A percentile compares a stretch with the other conserved stretches of the same genome.
These are phyloP conservation scores for Vickermania ingenoplastis DNA, from an alignment of 208 protist species.

Conservation along the genomic window DNA sequence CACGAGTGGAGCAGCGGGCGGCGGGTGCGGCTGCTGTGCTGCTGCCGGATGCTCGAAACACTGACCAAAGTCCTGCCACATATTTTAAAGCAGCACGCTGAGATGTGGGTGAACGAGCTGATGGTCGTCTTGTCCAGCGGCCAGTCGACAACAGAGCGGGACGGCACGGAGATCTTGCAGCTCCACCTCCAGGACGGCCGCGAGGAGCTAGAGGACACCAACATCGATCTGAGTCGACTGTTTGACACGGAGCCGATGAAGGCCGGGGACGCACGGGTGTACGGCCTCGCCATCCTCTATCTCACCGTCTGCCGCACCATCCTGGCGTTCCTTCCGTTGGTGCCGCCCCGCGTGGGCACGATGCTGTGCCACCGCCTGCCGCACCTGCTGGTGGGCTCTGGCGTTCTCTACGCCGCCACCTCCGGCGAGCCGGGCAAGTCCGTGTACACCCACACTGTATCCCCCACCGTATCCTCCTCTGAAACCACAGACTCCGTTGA, in stretches of 20 bases:
- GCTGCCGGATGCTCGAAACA: constrained; percentile 50
- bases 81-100: constrained; percentile 45
- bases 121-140: constrained; percentile 31
- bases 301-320: neutral
- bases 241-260: neutral
- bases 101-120: constrained; percentile 46
- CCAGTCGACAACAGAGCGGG: constrained; percentile 4
- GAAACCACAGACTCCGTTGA: neutral
- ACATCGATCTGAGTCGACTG: neutral
- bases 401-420: neutral
- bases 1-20: constrained; percentile 29
- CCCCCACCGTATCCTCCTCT: neutral
- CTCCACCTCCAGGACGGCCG: neutral
- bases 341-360: neutral
- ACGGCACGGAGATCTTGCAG: neutral
- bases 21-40: constrained; percentile 24
- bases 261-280: neutral
- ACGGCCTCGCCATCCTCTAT: neutral
- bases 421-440: neutral
- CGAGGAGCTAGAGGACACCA: neutral
- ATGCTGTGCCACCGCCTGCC: neutral
- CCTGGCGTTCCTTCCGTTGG: neutral
- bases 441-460: neutral
- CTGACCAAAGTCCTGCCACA: constrained; percentile 50
- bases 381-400: neutral